Evolutionary conservation across 257 asterid genomes (phyloP), one percentile per base, ranked within the genome.

Genomic region (Solanum paucissectum): DNA sequence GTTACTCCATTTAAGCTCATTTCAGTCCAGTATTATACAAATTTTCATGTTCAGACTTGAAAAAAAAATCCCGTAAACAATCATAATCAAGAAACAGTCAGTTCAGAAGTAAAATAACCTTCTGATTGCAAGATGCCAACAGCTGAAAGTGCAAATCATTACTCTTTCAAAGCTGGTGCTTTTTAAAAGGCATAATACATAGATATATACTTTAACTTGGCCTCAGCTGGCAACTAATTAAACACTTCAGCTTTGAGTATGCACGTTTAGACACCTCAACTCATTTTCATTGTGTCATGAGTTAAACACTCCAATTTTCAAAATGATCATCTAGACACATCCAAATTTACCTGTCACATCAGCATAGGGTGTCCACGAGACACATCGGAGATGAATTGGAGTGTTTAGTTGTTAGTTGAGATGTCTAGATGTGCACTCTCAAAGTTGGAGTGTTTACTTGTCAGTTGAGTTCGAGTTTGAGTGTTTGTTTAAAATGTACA

Each of bases 361-460:
- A 62, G 33, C 32, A n/a, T 62, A 10, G 33, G 16, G 16, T 62
- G 33, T 62, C 7, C 0, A 0, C 16, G 1, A 62, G 14, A 62
- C 8, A n/a, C 71, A 62, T 62, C 0, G 0, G 33, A 25, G 16
- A 62, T 0, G 4, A 62, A 11, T 62, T 62, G 7, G 33, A 4
- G 33, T 62, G 13, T 62, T 62, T n/a, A n/a, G 29, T 62, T 62
- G 16, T 10, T 11, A 62, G 6, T 60, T 23, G 32, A 60, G 29
- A 11, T n/a, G 4, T 62, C 16, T n/a, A 62, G 1, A 62, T 5
- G 1, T 62, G 32, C 16, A n/a, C 32, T n/a, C 71, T 62, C 1
- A 62, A n/a, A 62, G 4, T n/a, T 62, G 12, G 0, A 58, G 27
- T 58, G 27, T 58, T 20, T 52, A 16, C 9, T 16, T 16, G 9